phyloP scores from a whole-genome alignment of 805 yeast species.

The Wickerhamomyces mucosus region DNA sequence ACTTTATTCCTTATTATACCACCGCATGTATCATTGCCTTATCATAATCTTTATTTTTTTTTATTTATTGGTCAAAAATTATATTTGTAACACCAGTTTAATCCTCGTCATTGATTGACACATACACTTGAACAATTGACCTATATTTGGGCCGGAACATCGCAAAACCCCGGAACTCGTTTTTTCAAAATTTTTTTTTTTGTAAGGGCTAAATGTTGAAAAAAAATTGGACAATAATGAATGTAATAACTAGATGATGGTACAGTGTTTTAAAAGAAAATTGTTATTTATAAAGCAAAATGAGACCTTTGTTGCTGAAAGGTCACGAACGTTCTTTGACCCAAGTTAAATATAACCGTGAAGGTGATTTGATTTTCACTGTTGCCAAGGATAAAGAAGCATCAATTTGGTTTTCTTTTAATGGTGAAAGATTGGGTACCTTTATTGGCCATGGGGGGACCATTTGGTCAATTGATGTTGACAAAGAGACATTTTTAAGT shows the following conservation, averaged over 20 bases:
- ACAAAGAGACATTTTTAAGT: constrained; percentile 53
- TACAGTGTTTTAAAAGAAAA: too few relatives aligned
- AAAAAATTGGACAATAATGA: too few relatives aligned
- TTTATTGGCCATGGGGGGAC: constrained; percentile 86
- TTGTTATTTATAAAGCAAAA: constrained; percentile 17
- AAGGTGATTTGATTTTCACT: constrained; percentile 89
- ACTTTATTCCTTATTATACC: too few relatives aligned
- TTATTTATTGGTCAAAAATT: too few relatives aligned
- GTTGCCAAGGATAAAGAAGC: constrained; percentile 88
- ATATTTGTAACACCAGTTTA: too few relatives aligned
- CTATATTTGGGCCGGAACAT: too few relatives aligned
- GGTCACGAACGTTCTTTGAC: constrained; percentile 98
- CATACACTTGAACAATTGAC: too few relatives aligned
- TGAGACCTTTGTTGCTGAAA: constrained; percentile 68
- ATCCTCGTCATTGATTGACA: too few relatives aligned
- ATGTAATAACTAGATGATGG: too few relatives aligned
- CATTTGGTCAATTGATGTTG: constrained; percentile 89
- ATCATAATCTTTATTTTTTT: constrained; percentile 1
- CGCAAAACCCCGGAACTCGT: background rate
- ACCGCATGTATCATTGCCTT: too few relatives aligned
- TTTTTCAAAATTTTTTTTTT: constrained; percentile 2
- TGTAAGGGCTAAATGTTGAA: background rate
- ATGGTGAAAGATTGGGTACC: constrained; percentile 96
- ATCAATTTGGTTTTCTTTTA: constrained; percentile 87
- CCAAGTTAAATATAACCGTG: constrained; percentile 90